Evolutionary conservation across 2,329 filamentous ascomycete species (phyloP), one percentile per base, ranked within the genome.

Genomic region (Arthroderma uncinatum): DNA sequence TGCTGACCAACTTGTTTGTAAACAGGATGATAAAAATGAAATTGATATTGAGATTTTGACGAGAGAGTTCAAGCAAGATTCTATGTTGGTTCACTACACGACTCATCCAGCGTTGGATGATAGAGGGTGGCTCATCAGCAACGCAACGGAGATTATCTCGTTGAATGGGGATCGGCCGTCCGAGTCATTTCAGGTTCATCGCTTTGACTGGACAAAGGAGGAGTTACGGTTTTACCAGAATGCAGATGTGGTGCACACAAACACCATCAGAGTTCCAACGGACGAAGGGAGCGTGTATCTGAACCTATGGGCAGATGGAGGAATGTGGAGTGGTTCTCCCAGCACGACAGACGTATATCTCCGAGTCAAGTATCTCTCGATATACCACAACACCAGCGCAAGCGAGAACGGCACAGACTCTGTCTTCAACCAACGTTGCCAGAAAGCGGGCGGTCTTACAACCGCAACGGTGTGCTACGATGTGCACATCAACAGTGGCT

Each of bases 231-330:
- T 64, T 56, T 67, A 66, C 54, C 61, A 67, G n/a, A 64, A 66
- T 47, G 60, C 57, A 19, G 57, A 50, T 8, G 40, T 64, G 33
- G 55, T 66, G 25, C 64, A 65, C 53, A 53, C 55, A 23, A 63
- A 62, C 34, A 42, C 40, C 16, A 37, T 58, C 10, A 58, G 61
- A 23, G 57, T 65, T 12, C 65, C 65, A 21, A 53, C 54, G 6
- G 57, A 57, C 33, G 57, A 60, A 14, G 66, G 66, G 30, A 61
- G 58, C 34, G 59, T 65, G 25, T 64, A 66, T 33, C 53, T 68
- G 54, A 68, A 66, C 48, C 56, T 68, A n/a, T 68, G 66, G 66
- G 65, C 66, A 14, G 65, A 68, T 44, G 65, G 65, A 9, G 65
- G 62, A 23, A 58, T 60, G 56, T 68, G 66, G 66, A 64, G 61